Conservation (phyloP, 441 rosid genomes). For the Eruca vesicaria region DNA sequence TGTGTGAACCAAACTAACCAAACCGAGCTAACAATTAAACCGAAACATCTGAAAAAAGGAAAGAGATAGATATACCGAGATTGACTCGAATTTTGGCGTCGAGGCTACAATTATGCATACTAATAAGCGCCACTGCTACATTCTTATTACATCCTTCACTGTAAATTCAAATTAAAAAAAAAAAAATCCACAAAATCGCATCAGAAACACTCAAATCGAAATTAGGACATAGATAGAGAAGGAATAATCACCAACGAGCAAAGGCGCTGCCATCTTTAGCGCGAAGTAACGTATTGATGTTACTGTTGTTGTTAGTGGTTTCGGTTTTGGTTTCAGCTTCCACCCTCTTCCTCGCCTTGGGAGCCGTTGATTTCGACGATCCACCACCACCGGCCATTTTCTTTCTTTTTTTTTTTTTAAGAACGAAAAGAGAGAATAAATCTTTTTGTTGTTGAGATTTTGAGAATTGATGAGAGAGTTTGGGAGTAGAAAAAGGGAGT, state of each 20-base stretch:
- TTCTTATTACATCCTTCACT: slow-evolving; percentile 78
- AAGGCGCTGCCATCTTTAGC: slow-evolving; percentile 90
- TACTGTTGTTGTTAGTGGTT: neutral
- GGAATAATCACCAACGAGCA: slow-evolving; percentile 21
- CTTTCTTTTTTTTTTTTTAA: neutral
- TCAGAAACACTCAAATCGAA: neutral
- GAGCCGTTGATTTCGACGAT: slow-evolving; percentile 44
- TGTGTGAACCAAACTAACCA: neutral
- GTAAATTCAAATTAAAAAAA: slow-evolving; percentile 20
- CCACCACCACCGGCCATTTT: slow-evolving; percentile 42
- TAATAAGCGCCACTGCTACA: slow-evolving; percentile 73
- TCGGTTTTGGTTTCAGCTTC: slow-evolving; percentile 44
- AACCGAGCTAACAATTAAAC: neutral
- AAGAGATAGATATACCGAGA: slow-evolving; percentile 45
- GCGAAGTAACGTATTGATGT: slow-evolving; percentile 51
- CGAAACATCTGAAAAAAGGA: neutral
- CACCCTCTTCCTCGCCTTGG: slow-evolving; percentile 74
- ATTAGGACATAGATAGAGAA: neutral
- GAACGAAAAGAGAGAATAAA: neutral
- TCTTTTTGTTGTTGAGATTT: neutral
- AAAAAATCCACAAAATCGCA: neutral
- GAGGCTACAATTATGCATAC: slow-evolving; percentile 78
- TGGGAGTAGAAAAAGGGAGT: neutral
- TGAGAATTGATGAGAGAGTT: slow-evolving; percentile 11
- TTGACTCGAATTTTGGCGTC: slow-evolving; percentile 84